Evolutionary conservation across 2,329 filamentous ascomycete genomes (phyloP).

Genomic region (Apiospora phragmitis): DNA sequence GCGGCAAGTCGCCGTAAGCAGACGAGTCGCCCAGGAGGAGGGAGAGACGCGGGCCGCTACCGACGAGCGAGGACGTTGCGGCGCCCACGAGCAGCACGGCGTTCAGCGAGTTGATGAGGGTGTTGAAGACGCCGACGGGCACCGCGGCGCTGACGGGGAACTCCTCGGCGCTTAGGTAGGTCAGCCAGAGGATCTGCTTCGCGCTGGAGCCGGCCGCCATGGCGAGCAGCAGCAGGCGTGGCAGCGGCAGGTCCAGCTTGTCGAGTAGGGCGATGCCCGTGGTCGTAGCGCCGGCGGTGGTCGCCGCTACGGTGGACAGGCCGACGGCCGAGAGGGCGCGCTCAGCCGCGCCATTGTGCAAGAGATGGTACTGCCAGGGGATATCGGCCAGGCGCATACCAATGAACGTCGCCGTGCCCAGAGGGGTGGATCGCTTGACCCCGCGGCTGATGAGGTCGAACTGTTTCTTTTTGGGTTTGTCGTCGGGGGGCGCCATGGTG

Average conservation of each 20-base stretch:
- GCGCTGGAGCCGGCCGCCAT: conserved; percentile 53
- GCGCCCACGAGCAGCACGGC: conserved; percentile 53
- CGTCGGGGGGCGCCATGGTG: not conserved
- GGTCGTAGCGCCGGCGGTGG: not conserved
- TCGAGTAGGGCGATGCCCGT: conserved; percentile 12
- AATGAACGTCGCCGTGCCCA: conserved; percentile 39
- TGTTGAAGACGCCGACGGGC: conserved; percentile 52
- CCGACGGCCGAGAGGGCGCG: conserved; percentile 7
- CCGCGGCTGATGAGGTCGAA: conserved; percentile 40
- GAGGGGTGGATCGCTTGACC: conserved; percentile 33
- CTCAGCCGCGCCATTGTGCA: conserved; percentile 29
- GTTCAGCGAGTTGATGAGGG: conserved; percentile 54
- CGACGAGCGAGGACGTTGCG: conserved; percentile 41
- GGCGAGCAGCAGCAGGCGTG: conserved; percentile 49
- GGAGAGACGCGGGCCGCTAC: conserved; percentile 21
- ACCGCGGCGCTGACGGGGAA: conserved; percentile 45
- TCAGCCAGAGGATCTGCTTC: conserved; percentile 59
- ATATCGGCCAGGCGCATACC: conserved; percentile 37
- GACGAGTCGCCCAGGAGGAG: not conserved
- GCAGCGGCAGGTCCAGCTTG: conserved; percentile 25
- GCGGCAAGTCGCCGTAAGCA: conserved; percentile 17
- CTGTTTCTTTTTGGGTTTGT: not conserved
- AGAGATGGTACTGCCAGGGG: conserved; percentile 42
- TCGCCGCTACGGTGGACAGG: not conserved
- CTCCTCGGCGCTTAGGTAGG: conserved; percentile 47